Evolutionary conservation across 2,329 filamentous ascomycete genomes (phyloP).

Genomic region (Phyllachora maydis): DNA sequence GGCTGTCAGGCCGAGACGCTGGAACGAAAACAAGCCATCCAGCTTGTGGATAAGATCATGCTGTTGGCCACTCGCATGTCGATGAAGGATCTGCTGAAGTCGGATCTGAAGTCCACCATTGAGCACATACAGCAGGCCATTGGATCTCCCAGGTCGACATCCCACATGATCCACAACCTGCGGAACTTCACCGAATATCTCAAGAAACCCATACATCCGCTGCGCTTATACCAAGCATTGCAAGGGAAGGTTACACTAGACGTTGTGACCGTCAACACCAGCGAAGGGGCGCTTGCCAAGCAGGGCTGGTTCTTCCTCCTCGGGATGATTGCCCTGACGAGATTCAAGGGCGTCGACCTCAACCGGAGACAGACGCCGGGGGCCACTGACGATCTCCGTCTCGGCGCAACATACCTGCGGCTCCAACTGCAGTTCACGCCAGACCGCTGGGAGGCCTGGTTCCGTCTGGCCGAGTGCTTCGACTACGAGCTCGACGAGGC

Average conservation of each 20-base stretch:
- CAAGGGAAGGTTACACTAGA: conserved; percentile 59
- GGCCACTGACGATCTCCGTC: conserved; percentile 66
- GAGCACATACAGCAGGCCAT: conserved; percentile 85
- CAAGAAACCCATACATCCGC: conserved; percentile 65
- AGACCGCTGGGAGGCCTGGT: conserved; percentile 80
- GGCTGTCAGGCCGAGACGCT: conserved; percentile 58
- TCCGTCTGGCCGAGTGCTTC: conserved; percentile 67
- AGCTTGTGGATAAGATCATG: conserved; percentile 69
- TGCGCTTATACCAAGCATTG: conserved; percentile 61
- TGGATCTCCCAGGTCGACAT: conserved; percentile 55
- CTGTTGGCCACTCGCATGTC: conserved; percentile 63
- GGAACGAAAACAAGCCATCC: conserved; percentile 60
- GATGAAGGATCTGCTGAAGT: conserved; percentile 80
- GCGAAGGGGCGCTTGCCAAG: conserved; percentile 51
- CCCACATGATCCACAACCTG: conserved; percentile 71
- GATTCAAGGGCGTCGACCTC: conserved; percentile 50
- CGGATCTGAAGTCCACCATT: conserved; percentile 73
- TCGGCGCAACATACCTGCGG: conserved; percentile 59
- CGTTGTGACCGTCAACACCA: conserved; percentile 44
- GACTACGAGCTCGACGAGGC: conserved; percentile 77
- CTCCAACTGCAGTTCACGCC: conserved; percentile 68
- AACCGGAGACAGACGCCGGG: conserved; percentile 59
- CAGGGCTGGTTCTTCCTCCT: conserved; percentile 87
- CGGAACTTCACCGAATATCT: conserved; percentile 66
- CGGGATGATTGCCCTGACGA: conserved; percentile 72